phyloP scores from a whole-genome alignment of 2,329 filamentous ascomycete species.

The Clonostachys rosea region DNA sequence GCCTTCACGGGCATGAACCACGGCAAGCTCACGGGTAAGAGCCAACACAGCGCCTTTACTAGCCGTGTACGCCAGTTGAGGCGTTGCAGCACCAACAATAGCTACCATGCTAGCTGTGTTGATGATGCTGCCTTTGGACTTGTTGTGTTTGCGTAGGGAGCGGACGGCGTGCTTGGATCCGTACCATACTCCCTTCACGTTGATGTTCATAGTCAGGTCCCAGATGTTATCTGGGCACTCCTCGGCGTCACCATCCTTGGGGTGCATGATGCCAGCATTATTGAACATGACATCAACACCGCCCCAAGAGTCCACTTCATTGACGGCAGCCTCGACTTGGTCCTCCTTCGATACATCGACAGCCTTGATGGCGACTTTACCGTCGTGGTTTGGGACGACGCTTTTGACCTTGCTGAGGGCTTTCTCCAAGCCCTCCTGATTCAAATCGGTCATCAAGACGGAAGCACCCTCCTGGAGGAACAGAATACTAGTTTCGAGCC shows the following conservation, averaged over 20 bases:
- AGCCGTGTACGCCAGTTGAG: conserved; percentile 71
- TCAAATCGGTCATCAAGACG: conserved; percentile 69
- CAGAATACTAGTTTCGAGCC: conserved; percentile 69
- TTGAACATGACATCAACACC: conserved; percentile 75
- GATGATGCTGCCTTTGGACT: conserved; percentile 65
- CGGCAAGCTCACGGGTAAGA: conserved; percentile 68
- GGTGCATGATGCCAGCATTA: conserved; percentile 78
- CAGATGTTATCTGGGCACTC: conserved; percentile 70
- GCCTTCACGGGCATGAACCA: conserved; percentile 66
- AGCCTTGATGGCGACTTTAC: conserved; percentile 42
- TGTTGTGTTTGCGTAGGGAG: conserved; percentile 61
- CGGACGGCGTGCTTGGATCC: conserved; percentile 70
- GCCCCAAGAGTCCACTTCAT: conserved; percentile 62
- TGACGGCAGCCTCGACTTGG: conserved; percentile 58
- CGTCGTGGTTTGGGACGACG: conserved; percentile 40
- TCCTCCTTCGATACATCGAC: conserved; percentile 68
- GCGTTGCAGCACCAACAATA: conserved; percentile 66
- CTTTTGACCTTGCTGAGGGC: conserved; percentile 56
- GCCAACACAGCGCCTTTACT: conserved; percentile 73
- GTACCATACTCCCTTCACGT: conserved; percentile 77
- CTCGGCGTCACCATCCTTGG: conserved; percentile 58
- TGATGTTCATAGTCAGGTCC: conserved; percentile 72
- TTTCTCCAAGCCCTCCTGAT: conserved; percentile 56
- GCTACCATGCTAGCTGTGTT: conserved; percentile 72
- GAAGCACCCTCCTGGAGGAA: conserved; percentile 68